phyloP scores from a whole-genome alignment of 148 eudicot species.

The Cornus controversa region DNA sequence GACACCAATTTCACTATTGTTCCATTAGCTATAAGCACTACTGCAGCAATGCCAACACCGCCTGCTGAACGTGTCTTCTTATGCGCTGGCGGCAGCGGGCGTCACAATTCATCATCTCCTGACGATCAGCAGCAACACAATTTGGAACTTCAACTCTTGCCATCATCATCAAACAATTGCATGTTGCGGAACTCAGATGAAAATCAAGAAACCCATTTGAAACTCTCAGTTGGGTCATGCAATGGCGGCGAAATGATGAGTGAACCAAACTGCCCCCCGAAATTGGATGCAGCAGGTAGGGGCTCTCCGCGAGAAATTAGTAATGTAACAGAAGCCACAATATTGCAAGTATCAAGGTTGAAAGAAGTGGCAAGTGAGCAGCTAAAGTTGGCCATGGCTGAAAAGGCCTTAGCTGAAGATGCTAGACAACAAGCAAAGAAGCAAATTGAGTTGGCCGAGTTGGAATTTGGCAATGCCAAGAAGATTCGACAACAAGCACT shows the following conservation, averaged over 20 bases:
- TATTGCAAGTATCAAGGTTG: constrained; percentile 18
- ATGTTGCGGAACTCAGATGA: constrained; percentile 14
- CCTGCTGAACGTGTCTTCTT: not conserved
- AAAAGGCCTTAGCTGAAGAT: constrained; percentile 36
- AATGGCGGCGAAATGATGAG: constrained; percentile 9
- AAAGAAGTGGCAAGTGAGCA: constrained; percentile 51
- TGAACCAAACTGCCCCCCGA: not conserved
- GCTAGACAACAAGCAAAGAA: constrained; percentile 26
- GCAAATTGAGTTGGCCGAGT: constrained; percentile 34
- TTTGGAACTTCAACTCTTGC: constrained; percentile 56
- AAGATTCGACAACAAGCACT: constrained; percentile 33
- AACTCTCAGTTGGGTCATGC: constrained; percentile 74
- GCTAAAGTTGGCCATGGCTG: constrained; percentile 46
- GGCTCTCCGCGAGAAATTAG: too few relatives aligned
- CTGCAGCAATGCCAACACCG: constrained; percentile 11
- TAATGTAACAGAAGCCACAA: not conserved
- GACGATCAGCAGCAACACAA: constrained; percentile 20
- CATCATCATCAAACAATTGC: constrained; percentile 22
- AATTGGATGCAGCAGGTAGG: not conserved
- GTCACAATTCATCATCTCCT: not conserved
- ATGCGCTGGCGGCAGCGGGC: too few relatives aligned
- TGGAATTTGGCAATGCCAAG: constrained; percentile 34
- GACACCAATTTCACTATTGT: constrained; percentile 29
- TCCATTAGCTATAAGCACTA: constrained; percentile 16
- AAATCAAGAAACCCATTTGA: constrained; percentile 52